A percentile compares a stretch with the other conserved stretches of the same genome.
These are phyloP conservation scores for Leccinum variicolor DNA, from an alignment of 768 basidiomycete genomes.

Conservation along the genomic window DNA sequence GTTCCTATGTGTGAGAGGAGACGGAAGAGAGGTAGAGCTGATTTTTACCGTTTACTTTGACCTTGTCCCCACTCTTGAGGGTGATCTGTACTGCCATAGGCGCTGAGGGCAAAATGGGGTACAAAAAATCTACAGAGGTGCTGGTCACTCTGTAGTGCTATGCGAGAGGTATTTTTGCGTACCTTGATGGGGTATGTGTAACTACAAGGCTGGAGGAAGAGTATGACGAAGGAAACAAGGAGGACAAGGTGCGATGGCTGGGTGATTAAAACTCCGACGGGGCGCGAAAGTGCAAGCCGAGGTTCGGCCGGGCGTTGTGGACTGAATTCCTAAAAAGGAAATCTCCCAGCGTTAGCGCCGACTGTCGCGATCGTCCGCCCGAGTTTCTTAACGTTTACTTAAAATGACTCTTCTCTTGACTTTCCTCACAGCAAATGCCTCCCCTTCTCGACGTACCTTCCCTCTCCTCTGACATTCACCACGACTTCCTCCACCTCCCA, in stretches of 20 bases:
- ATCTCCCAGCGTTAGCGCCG: neutral
- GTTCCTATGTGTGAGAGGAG: slow-evolving; percentile 15
- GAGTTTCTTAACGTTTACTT: neutral
- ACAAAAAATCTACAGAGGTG: slow-evolving; percentile 26
- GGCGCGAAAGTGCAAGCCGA: slow-evolving; percentile 30
- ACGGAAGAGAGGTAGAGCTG: slow-evolving; percentile 11
- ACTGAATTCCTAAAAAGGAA: neutral
- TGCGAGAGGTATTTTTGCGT: slow-evolving; percentile 17
- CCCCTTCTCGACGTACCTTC: slow-evolving; percentile 1
- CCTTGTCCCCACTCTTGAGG: slow-evolving; percentile 80
- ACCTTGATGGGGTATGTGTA: slow-evolving; percentile 19
- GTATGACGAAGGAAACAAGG: slow-evolving; percentile 34
- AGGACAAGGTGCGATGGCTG: slow-evolving; percentile 33
- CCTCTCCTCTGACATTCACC: neutral
- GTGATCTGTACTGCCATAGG: slow-evolving; percentile 38
- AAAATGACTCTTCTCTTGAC: neutral
- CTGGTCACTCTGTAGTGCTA: slow-evolving; percentile 1
- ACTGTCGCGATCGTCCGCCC: neutral
- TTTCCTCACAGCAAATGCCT: neutral
- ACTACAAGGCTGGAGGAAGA: slow-evolving; percentile 20
- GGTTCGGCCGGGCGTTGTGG: neutral
- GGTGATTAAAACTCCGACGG: slow-evolving; percentile 36
- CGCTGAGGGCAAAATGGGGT: slow-evolving; percentile 14
- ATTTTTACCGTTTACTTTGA: slow-evolving; percentile 80
- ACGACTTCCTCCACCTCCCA: slow-evolving; percentile 33